Conservation (phyloP, 2,329 filamentous ascomycete genomes). For the Ustulina deusta region DNA sequence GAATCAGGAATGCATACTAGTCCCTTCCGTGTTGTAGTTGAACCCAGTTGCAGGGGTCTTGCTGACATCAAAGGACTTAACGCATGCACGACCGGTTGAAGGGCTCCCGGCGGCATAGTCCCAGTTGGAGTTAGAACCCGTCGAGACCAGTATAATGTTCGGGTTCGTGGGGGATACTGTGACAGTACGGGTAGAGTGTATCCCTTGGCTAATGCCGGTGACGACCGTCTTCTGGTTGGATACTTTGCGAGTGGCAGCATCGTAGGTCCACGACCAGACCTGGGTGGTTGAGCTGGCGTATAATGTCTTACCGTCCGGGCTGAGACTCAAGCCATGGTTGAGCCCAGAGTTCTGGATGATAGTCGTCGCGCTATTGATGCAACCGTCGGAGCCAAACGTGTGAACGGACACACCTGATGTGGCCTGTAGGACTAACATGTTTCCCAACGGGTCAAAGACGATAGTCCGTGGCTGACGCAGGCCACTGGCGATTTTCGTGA, state of each 20-base stretch:
- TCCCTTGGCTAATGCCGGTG: constrained; percentile 62
- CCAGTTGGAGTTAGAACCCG: constrained; percentile 67
- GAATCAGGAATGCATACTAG: background rate
- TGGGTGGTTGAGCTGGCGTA: constrained; percentile 61
- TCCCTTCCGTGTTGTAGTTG: constrained; percentile 57
- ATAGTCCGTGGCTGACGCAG: constrained; percentile 48
- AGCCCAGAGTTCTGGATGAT: constrained; percentile 44
- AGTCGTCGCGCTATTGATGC: constrained; percentile 46
- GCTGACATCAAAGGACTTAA: constrained; percentile 60
- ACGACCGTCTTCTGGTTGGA: constrained; percentile 60
- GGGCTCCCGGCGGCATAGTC: constrained; percentile 62
- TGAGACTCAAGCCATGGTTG: constrained; percentile 60
- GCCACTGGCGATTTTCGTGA: constrained; percentile 48
- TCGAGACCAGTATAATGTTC: constrained; percentile 65
- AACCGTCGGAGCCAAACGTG: constrained; percentile 47
- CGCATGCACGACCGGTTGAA: constrained; percentile 64
- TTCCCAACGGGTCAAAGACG: constrained; percentile 46
- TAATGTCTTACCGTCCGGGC: constrained; percentile 55
- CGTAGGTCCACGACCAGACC: constrained; percentile 68
- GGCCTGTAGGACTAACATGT: constrained; percentile 49
- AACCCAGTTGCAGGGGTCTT: constrained; percentile 47
- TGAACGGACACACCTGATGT: constrained; percentile 48
- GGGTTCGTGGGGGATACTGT: constrained; percentile 63
- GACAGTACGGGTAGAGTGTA: constrained; percentile 69
- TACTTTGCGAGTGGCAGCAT: constrained; percentile 58